Conservation (phyloP, 1,284 basidiomycete species). For the Sanguinoderma infundibulare region DNA sequence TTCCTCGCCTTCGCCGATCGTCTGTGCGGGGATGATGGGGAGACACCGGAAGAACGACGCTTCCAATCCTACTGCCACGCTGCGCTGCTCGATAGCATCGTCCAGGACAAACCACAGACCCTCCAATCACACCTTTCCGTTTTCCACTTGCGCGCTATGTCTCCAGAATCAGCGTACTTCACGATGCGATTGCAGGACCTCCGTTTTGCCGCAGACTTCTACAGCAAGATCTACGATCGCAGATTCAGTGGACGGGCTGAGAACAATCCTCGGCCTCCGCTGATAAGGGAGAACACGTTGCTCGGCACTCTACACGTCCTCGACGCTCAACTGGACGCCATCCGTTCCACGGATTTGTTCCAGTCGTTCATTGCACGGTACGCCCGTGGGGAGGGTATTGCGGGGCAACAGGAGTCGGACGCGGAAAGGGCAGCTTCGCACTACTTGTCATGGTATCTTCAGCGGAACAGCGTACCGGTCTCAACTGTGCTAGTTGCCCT, state of each 20-base stretch:
- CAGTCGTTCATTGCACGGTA: constrained; percentile 53
- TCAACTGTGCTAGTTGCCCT: constrained; percentile 64
- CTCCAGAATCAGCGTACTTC: constrained; percentile 59
- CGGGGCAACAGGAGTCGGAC: constrained; percentile 37
- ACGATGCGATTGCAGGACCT: constrained; percentile 72
- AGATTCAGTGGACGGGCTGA: constrained; percentile 69
- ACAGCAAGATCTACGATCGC: constrained; percentile 70
- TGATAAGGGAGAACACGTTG: constrained; percentile 72
- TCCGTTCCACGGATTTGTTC: constrained; percentile 52
- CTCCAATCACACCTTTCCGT: constrained; percentile 77
- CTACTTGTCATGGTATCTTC: constrained; percentile 61
- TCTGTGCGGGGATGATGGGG: constrained; percentile 64
- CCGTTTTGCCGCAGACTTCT: constrained; percentile 73
- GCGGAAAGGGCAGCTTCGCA: constrained; percentile 36
- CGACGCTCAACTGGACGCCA: constrained; percentile 55
- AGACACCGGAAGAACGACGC: constrained; percentile 59
- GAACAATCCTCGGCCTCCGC: constrained; percentile 63
- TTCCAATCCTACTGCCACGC: constrained; percentile 80
- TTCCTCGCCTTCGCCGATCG: constrained; percentile 80
- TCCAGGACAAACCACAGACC: constrained; percentile 86
- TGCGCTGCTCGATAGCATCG: constrained; percentile 83
- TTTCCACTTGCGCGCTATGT: constrained; percentile 66
- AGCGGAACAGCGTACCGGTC: constrained; percentile 68
- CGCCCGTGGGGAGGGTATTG: constrained; percentile 39
- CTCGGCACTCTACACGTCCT: constrained; percentile 64